Conservation (phyloP, 768 basidiomycete species). For the Pilatotrama ljubarskyi region DNA sequence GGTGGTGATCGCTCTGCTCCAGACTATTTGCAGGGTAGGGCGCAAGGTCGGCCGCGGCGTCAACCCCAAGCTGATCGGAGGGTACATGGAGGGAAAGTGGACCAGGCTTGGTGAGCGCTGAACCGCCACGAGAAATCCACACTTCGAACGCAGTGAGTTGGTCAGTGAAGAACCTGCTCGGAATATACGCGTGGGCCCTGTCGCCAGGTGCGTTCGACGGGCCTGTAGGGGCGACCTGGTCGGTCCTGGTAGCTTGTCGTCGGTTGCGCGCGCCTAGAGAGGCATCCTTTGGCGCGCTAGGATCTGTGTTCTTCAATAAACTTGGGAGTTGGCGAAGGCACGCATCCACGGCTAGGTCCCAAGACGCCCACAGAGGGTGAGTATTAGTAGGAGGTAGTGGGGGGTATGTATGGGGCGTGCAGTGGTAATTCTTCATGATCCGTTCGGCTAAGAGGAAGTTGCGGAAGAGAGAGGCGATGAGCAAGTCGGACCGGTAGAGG, state of each 20-base stretch:
- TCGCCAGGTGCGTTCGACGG: slow-evolving; percentile 28
- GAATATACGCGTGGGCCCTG: slow-evolving; percentile 70
- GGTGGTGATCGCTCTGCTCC: slow-evolving; percentile 43
- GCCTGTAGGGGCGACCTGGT: slow-evolving; percentile 9
- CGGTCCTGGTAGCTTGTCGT: slow-evolving; percentile 21
- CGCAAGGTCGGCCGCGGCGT: slow-evolving; percentile 2
- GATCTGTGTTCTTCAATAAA: slow-evolving; percentile 47
- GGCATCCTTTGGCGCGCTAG: slow-evolving; percentile 20
- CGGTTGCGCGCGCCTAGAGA: slow-evolving; percentile 29
- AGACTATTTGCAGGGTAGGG: slow-evolving; percentile 10
- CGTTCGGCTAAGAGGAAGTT: slow-evolving; percentile 97
- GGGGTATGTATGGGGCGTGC: slow-evolving; percentile 92
- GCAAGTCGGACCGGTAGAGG: slow-evolving; percentile 90
- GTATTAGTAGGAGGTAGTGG: slow-evolving; percentile 95
- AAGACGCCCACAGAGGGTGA: slow-evolving; percentile 93
- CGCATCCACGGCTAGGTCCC: slow-evolving; percentile 96
- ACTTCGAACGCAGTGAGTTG: slow-evolving; percentile 97
- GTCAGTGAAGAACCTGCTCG: slow-evolving; percentile 92
- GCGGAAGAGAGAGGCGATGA: slow-evolving; percentile 94
- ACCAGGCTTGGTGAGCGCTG: slow-evolving; percentile 75
- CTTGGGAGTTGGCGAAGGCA: slow-evolving; percentile 93
- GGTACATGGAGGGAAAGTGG: slow-evolving; percentile 58
- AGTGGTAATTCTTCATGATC: slow-evolving; percentile 97
- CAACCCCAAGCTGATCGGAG: neutral
- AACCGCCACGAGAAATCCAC: slow-evolving; percentile 94